Evolutionary conservation across 768 basidiomycete species (phyloP), one percentile per base, ranked within the genome.

Genomic region (Boletus barrowsii): DNA sequence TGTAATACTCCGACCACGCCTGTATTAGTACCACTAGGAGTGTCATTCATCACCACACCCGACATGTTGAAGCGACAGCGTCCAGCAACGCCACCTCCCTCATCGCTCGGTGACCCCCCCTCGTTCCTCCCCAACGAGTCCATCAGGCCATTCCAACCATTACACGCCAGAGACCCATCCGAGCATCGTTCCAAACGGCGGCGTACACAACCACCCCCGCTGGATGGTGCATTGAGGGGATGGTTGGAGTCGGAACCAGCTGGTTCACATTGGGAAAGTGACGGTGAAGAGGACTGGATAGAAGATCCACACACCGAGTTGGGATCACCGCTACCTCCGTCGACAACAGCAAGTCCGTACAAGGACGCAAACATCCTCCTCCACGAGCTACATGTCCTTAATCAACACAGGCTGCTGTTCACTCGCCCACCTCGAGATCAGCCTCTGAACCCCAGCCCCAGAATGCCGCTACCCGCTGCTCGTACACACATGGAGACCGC

Each of bases 311-410:
- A 72, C 32, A 73, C 73, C 37, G 71, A 73, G 40, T 70, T 68
- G 18, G 63, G 70, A 36, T 39, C 42, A 36, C 55, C 44, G 5
- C 29, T 47, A 33, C 62, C 36, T 42, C 32, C 48, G 15, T 26
- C 47, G 10, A 40, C 45, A 40, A 51, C 57, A 42, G 55, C 67
- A 13, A 68, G 67, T 45, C 71, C 62, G 71, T 92, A 91, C 72
- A 79, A 79, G 64, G 72, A 75, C 32, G 74, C 80, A 52, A 92
- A 92, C 69, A 78, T 60, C 44, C 71, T 88, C 58, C 79, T 92
- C 36, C 83, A 86, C 53, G 83, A 90, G 61, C 66, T 90, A 48
- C 89, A 91, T 61, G 76, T 82, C 37, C 75, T 85, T 22, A 78
- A 87, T 59, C 82, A 86, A 50, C 85, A 88, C 62, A 78, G 87